A percentile compares a stretch with the other conserved stretches of the same genome.
phyloP scores from a whole-genome alignment of 2,329 filamentous ascomycete genomes.

The Fulvia fulva region DNA sequence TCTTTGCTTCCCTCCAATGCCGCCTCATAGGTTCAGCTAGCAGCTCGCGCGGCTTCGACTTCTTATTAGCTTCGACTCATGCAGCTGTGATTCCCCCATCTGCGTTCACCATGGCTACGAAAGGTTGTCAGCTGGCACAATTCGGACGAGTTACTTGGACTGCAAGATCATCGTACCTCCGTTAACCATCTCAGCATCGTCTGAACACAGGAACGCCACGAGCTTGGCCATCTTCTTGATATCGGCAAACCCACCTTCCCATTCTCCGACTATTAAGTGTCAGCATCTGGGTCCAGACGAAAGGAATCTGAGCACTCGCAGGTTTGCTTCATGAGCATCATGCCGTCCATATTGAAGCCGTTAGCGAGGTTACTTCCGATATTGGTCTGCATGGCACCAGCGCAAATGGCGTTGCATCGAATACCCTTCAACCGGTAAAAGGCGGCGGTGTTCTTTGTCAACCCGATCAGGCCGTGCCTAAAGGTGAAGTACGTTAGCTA shows the following conservation, averaged over 20 bases:
- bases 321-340: conserved; percentile 22
- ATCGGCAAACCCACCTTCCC: conserved; percentile 23
- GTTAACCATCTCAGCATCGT: conserved; percentile 33
- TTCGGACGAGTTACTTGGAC: neutral
- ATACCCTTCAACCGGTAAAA: conserved; percentile 54
- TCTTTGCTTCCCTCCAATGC: too few relatives aligned
- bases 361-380: conserved; percentile 45
- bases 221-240: conserved; percentile 33
- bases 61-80: neutral
- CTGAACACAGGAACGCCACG: conserved; percentile 32
- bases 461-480: conserved; percentile 48
- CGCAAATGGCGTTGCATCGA: conserved; percentile 28
- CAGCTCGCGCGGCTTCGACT: neutral
- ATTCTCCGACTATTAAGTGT: conserved; percentile 15
- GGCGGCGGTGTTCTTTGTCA: conserved; percentile 56
- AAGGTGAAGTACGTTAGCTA: too few relatives aligned
- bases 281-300: neutral
- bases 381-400: conserved; percentile 56
- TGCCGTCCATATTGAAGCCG: conserved; percentile 30
- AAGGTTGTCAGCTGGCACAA: neutral
- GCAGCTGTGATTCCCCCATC: conserved; percentile 27
- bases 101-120: conserved; percentile 18
- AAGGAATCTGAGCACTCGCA: conserved; percentile 18
- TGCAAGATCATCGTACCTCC: conserved; percentile 23
- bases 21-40: too few relatives aligned